Conservation (phyloP, 208 protist genomes). For the Porcisia deanei region DNA sequence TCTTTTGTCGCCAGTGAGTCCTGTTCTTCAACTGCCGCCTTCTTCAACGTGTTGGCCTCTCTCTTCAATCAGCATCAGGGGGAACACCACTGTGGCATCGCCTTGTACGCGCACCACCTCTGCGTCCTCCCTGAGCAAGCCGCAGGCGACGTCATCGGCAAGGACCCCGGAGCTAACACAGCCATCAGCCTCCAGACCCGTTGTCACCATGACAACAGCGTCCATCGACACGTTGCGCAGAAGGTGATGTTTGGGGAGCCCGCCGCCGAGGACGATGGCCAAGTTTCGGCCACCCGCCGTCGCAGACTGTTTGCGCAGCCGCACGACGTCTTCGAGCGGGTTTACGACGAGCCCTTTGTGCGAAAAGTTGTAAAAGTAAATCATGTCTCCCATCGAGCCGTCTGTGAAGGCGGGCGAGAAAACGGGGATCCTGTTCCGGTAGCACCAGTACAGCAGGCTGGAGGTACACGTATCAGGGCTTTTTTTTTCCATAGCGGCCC, state of each 20-base stretch:
- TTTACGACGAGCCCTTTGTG: slow-evolving; percentile 97
- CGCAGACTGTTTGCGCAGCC: slow-evolving; percentile 40
- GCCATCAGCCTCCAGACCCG: slow-evolving; percentile 81
- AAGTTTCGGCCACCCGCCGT: slow-evolving; percentile 28
- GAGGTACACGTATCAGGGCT: slow-evolving; percentile 91
- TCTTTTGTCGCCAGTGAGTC: not conserved
- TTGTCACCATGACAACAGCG: slow-evolving; percentile 78
- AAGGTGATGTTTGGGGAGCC: slow-evolving; percentile 86
- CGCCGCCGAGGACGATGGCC: slow-evolving; percentile 81
- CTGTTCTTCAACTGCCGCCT: not conserved
- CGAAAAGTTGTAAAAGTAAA: slow-evolving; percentile 99
- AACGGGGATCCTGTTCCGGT: slow-evolving; percentile 98
- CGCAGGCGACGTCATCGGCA: slow-evolving; percentile 63
- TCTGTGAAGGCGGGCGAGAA: slow-evolving; percentile 99
- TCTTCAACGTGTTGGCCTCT: not conserved
- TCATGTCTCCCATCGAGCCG: slow-evolving; percentile 99
- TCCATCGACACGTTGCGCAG: slow-evolving; percentile 62
- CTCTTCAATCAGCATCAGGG: slow-evolving; percentile 53
- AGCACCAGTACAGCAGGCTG: slow-evolving; percentile 98
- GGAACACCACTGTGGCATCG: slow-evolving; percentile 87
- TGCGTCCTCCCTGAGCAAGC: slow-evolving; percentile 41
- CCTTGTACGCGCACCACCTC: slow-evolving; percentile 86
- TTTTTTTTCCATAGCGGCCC: slow-evolving; percentile 78
- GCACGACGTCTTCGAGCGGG: slow-evolving; percentile 86
- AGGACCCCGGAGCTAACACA: slow-evolving; percentile 81